A percentile compares a stretch with the other conserved stretches of the same genome.
Evolutionary conservation across 768 basidiomycete species (phyloP).

Genomic region (Phlebiopsis gigantea): DNA sequence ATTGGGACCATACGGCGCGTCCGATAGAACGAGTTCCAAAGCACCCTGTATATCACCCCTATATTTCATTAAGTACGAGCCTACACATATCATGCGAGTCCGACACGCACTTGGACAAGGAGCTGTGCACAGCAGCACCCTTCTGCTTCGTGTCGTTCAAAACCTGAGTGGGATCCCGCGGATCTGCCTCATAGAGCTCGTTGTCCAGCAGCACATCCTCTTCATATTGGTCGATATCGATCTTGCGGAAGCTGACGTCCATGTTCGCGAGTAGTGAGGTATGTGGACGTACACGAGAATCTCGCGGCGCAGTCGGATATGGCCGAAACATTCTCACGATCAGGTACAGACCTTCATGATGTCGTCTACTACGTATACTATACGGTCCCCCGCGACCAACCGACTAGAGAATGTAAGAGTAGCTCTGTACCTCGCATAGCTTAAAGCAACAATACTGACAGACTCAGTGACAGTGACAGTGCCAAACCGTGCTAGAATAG

Average conservation of each 20-base stretch:
- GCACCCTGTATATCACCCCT: conserved; percentile 80
- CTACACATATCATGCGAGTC: neutral
- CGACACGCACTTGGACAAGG: conserved; percentile 63
- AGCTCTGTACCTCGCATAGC: no score
- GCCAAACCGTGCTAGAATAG: no score
- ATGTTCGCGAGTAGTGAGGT: neutral
- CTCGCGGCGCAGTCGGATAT: neutral
- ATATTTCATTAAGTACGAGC: neutral
- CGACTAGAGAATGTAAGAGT: no score
- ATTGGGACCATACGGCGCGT: conserved; percentile 83
- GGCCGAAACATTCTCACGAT: neutral
- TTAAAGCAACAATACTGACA: no score
- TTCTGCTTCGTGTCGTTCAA: conserved; percentile 74
- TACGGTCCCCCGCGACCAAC: no score
- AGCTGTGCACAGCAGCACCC: conserved; percentile 62
- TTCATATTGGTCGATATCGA: conserved; percentile 91
- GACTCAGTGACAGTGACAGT: no score
- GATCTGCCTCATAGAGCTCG: conserved; percentile 85
- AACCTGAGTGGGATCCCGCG: conserved; percentile 68
- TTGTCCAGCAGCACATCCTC: conserved; percentile 83
- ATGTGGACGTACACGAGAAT: neutral
- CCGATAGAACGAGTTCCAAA: conserved; percentile 62
- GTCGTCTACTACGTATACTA: no score
- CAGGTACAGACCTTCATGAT: neutral
- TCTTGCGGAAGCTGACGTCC: conserved; percentile 64